Percentiles rank a stretch among this genome's conserved stretches.
phyloP scores from a whole-genome alignment of 148 eudicot species.

The Rhododendron mucronatum region DNA sequence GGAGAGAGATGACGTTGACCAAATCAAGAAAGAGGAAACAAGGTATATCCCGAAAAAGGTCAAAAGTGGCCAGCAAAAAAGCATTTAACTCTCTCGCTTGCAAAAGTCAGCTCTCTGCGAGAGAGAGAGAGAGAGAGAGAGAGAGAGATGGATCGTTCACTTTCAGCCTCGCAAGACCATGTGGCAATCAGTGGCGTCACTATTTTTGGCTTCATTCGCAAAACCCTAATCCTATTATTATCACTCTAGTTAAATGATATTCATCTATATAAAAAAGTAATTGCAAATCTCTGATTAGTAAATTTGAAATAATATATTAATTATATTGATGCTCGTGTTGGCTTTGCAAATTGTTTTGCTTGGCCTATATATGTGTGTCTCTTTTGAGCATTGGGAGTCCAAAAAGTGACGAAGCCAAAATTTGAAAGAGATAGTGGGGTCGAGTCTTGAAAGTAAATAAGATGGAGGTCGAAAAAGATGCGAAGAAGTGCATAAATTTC shows the following conservation, averaged over 20 bases:
- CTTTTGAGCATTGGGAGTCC: neutral
- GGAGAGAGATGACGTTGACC: neutral
- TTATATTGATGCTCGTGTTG: neutral
- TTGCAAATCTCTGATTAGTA: no score
- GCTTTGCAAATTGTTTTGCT: neutral
- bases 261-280: no score
- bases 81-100: slow-evolving; percentile 12
- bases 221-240: neutral
- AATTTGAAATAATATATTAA: no score
- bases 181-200: slow-evolving; percentile 23
- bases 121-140: slow-evolving; percentile 5
- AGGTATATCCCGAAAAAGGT: slow-evolving; percentile 11
- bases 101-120: slow-evolving; percentile 18
- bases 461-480: neutral
- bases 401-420: no score
- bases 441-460: neutral
- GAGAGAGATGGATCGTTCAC: neutral
- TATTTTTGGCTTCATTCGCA: neutral
- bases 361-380: neutral
- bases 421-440: neutral
- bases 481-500: neutral
- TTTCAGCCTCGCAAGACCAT: slow-evolving; percentile 26
- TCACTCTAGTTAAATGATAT: neutral
- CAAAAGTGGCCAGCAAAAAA: slow-evolving; percentile 20
- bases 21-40: neutral